Percentiles rank a stretch among this genome's conserved stretches.
phyloP scores from a whole-genome alignment of 345 rosid genomes.

The Euphorbia tirucalli region DNA sequence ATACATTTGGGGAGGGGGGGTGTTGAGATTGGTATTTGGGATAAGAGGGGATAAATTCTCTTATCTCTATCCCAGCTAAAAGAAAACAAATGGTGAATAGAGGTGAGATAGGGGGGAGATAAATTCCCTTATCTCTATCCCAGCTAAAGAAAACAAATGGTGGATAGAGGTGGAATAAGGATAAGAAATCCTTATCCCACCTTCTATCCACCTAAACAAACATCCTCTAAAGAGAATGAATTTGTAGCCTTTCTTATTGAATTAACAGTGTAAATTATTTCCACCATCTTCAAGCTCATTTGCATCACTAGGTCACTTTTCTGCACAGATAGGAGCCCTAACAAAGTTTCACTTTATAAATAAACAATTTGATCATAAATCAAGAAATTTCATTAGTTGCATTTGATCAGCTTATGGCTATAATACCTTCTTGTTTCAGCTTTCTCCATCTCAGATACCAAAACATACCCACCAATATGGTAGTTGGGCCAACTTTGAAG shows the following conservation, averaged over 20 bases:
- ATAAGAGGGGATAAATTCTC: too few relatives aligned
- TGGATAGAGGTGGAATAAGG: too few relatives aligned
- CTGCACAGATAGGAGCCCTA: neutral
- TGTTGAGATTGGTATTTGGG: too few relatives aligned
- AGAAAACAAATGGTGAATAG: too few relatives aligned
- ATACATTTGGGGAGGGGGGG: too few relatives aligned
- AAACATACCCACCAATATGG: neutral
- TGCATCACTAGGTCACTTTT: neutral
- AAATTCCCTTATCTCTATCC: too few relatives aligned
- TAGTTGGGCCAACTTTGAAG: neutral
- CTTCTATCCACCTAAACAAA: too few relatives aligned
- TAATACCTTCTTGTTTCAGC: neutral
- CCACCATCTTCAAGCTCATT: conserved; percentile 14
- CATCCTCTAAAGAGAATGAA: conserved; percentile 1
- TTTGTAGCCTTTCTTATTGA: conserved; percentile 15
- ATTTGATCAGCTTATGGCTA: neutral
- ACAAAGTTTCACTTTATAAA: neutral
- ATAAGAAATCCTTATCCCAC: too few relatives aligned
- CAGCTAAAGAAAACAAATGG: too few relatives aligned
- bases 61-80: too few relatives aligned
- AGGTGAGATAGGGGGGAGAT: too few relatives aligned
- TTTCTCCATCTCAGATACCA: conserved; percentile 18
- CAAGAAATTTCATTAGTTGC: too few relatives aligned
- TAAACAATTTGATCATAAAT: neutral
- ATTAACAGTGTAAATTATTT: neutral